Percentiles rank a stretch among this genome's conserved stretches.
Conservation (phyloP, 1,284 basidiomycete genomes). For the Apiotrichum gamsii region DNA sequence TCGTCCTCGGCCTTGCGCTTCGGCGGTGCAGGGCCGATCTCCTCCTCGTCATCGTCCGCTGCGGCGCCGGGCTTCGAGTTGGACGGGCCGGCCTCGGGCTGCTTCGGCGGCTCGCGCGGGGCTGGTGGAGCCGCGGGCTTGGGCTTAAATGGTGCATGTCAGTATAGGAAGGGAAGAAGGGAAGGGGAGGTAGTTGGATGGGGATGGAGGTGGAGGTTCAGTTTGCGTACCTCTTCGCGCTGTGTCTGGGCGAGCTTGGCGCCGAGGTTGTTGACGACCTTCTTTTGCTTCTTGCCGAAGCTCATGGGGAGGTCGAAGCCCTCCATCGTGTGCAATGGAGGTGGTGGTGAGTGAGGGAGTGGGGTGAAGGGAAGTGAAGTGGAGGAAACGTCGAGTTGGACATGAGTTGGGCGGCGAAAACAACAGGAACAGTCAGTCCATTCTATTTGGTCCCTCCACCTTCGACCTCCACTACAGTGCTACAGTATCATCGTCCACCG, state of each 20-base stretch:
- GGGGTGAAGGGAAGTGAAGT: too few species aligned
- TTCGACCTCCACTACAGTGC: too few species aligned
- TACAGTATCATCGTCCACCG: too few species aligned
- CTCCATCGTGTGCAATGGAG: too few species aligned
- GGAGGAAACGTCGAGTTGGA: too few species aligned
- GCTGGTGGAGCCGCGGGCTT: background rate
- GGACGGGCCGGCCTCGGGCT: background rate
- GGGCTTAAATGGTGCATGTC: background rate
- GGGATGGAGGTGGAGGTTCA: background rate
- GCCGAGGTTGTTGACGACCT: slow-evolving; percentile 20
- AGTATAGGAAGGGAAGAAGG: too few species aligned
- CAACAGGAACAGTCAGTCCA: too few species aligned
- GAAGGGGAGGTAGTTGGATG: too few species aligned
- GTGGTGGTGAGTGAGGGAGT: too few species aligned
- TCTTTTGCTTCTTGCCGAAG: slow-evolving; percentile 48
- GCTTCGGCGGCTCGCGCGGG: background rate
- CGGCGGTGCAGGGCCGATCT: slow-evolving; percentile 34
- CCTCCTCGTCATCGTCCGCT: slow-evolving; percentile 24
- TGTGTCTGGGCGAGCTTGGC: slow-evolving; percentile 45
- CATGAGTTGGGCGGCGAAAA: too few species aligned
- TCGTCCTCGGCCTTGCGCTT: slow-evolving; percentile 32
- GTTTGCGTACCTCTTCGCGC: slow-evolving; percentile 23
- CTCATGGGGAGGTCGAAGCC: slow-evolving; percentile 45
- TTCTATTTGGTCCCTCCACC: too few species aligned
- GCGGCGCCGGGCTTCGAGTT: background rate